A percentile compares a stretch with the other conserved stretches of the same genome.
These are phyloP conservation scores for Ceraceosorus guamensis DNA, from an alignment of 1,284 basidiomycete species.

Conservation along the genomic window DNA sequence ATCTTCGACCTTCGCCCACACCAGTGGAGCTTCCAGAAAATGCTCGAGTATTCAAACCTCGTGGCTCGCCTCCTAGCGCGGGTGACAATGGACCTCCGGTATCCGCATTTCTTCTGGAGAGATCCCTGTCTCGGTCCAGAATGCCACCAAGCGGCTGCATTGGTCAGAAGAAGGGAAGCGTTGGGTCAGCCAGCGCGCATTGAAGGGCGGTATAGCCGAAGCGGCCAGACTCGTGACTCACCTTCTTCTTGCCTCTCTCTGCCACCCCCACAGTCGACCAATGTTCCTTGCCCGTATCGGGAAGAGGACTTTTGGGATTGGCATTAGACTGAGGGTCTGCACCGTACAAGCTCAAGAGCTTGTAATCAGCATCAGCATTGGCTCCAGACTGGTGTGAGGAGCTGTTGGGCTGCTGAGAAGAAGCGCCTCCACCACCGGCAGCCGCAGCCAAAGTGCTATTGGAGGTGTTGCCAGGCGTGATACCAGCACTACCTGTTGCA, in stretches of 20 bases:
- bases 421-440: constrained; percentile 11
- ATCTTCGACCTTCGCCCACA: constrained; percentile 19
- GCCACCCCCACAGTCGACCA: constrained; percentile 13
- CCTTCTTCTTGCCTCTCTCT: constrained; percentile 2
- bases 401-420: constrained; percentile 5
- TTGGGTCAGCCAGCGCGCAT: too few species aligned
- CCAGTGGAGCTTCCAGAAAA: constrained; percentile 18
- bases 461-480: constrained; percentile 14
- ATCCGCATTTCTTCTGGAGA: not conserved
- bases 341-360: constrained; percentile 32
- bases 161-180: not conserved
- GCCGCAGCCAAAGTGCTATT: constrained; percentile 7
- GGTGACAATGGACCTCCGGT: not conserved
- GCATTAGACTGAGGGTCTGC: constrained; percentile 10
- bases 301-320: not conserved
- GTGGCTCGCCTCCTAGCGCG: constrained; percentile 16
- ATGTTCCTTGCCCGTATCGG: constrained; percentile 9
- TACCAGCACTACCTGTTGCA: constrained; percentile 16
- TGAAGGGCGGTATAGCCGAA: not conserved
- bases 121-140: not conserved
- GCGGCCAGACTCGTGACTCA: not conserved
- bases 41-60: constrained; percentile 29
- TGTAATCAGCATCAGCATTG: constrained; percentile 8
- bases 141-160: not conserved
- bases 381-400: constrained; percentile 14